These are phyloP conservation scores for Fusarium sp. DNA, from an alignment of 2,329 filamentous ascomycete species.

Conservation along the genomic window DNA sequence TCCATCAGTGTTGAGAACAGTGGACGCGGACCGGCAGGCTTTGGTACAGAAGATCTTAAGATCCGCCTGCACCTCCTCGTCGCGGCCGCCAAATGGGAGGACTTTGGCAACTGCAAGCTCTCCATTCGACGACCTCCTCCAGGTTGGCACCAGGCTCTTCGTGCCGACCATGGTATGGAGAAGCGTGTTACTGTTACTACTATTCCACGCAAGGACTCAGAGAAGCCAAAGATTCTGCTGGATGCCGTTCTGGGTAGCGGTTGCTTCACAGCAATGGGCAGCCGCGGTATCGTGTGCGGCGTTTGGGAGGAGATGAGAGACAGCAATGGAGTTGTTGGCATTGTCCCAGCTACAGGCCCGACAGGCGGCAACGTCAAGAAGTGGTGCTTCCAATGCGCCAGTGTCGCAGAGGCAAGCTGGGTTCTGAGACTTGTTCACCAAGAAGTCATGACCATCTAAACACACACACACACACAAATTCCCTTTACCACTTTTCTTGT, in stretches of 20 bases:
- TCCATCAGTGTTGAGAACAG: conserved; percentile 67
- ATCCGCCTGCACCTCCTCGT: conserved; percentile 88
- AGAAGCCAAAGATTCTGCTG: conserved; percentile 73
- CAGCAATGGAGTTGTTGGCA: conserved; percentile 67
- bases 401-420: conserved; percentile 65
- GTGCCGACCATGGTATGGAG: conserved; percentile 75
- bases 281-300: conserved; percentile 87
- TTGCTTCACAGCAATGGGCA: conserved; percentile 85
- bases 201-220: conserved; percentile 71
- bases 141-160: conserved; percentile 69
- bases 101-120: conserved; percentile 86
- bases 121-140: conserved; percentile 82
- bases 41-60: conserved; percentile 77
- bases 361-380: conserved; percentile 69
- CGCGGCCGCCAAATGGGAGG: conserved; percentile 84
- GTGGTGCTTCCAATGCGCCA: conserved; percentile 73
- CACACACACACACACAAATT: neutral
- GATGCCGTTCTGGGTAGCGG: conserved; percentile 88
- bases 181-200: conserved; percentile 86
- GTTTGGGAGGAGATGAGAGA: conserved; percentile 84
- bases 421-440: conserved; percentile 68
- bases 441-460: conserved; percentile 61
- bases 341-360: conserved; percentile 64
- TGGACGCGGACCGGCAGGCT: conserved; percentile 69
- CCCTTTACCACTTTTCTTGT: conserved; percentile 12